Evolutionary conservation across 1,139 yeast species (phyloP), one percentile per base, ranked within the genome.

Genomic region (Candida frijolesensis): DNA sequence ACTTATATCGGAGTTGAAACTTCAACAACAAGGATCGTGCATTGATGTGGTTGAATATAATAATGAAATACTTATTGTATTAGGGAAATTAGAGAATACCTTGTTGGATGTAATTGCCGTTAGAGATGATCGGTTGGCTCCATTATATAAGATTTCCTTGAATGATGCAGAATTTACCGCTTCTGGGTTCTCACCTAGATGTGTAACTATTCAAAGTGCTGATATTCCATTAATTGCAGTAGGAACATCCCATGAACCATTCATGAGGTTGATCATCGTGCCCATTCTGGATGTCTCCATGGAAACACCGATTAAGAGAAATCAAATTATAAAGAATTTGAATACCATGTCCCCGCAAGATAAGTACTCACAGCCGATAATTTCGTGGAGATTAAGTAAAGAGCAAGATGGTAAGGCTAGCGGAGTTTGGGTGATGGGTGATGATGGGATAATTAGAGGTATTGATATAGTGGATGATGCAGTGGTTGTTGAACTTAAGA

Each of bases 151-250:
- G 55, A 67, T 87, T 5, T 85, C 94, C 0, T 68, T 87, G 50
- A 87, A 87, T 61, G 91, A 85, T 61, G 88, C 95, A 0, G 87
- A 87, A 58, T 88, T 87, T 59, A 78, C 84, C n/a, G 78, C 85
- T 35, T 79, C 83, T 51, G 79, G 84, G 1, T 89, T 89, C 63
- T 78, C 85, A 18, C 86, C 89, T 2, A 72, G 84, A 66, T 68
- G 71, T 40, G 67, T 85, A 41, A 59, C 73, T 4, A 60, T 78
- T 32, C 63, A 58, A 52, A 55, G 52, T 42, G 46, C 32, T 10
- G 50, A 59, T 3, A 52, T 60, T 4, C 72, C 76, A 8, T 57
- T 72, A 52, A 57, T 83, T 16, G 82, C 82, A 0, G 77, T 84
- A 1, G 89, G 84, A 0, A 89, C 96, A 0, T 84, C 91, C 1